These are phyloP conservation scores for Penicillium vulpinum DNA, from an alignment of 2,329 filamentous ascomycete species.

Conservation along the genomic window DNA sequence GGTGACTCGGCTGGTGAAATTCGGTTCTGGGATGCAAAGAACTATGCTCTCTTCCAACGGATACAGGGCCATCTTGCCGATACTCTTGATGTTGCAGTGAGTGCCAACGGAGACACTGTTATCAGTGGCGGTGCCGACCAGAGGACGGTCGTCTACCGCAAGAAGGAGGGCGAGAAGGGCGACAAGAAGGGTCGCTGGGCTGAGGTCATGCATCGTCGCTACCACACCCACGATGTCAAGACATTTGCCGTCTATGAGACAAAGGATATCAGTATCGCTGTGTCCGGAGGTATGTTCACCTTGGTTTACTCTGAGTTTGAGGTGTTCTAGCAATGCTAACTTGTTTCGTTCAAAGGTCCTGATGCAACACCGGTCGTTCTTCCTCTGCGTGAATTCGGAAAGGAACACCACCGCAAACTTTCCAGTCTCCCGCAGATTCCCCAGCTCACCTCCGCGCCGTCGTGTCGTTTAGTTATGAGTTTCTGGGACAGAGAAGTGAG, in stretches of 20 bases:
- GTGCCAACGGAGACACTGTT: constrained; percentile 75
- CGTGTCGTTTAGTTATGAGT: constrained; percentile 74
- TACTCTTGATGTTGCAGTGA: constrained; percentile 81
- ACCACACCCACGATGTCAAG: constrained; percentile 94
- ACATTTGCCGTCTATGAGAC: constrained; percentile 88
- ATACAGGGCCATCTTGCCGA: constrained; percentile 87
- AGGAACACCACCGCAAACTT: constrained; percentile 78
- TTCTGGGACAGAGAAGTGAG: constrained; percentile 91
- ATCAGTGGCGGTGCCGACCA: constrained; percentile 91
- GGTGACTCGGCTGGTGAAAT: constrained; percentile 94
- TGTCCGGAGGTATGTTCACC: constrained; percentile 74
- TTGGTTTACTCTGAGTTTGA: neutral
- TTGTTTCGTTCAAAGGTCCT: constrained; percentile 58
- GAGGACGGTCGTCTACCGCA: constrained; percentile 78
- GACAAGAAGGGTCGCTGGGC: constrained; percentile 69
- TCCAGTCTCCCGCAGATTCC: constrained; percentile 80
- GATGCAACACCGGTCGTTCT: constrained; percentile 81
- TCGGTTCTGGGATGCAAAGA: constrained; percentile 90
- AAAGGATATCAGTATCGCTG: constrained; percentile 76
- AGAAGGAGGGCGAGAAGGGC: constrained; percentile 50
- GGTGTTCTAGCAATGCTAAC: constrained; percentile 33
- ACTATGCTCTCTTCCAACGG: constrained; percentile 82
- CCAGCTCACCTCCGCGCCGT: constrained; percentile 70
- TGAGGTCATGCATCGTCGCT: constrained; percentile 80
- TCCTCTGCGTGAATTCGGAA: constrained; percentile 73